Evolutionary conservation across 495 filamentous ascomycete species (phyloP).

Genomic region (Staphylotrichum longicolle): DNA sequence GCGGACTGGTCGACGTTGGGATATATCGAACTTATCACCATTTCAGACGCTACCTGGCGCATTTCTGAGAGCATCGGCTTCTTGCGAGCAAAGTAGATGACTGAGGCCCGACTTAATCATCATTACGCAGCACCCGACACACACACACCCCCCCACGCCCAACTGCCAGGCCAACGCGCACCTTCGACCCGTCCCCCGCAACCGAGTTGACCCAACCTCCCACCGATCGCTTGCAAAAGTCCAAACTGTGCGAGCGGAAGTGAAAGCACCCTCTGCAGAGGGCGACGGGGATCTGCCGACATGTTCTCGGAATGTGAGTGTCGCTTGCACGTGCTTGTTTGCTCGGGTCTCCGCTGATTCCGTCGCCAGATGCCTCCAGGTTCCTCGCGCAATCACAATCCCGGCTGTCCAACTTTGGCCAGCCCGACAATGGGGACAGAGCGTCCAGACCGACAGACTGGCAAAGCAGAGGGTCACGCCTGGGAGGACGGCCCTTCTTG

Average conservation of each 20-base stretch:
- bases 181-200: slow-evolving; percentile 5
- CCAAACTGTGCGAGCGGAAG: not conserved
- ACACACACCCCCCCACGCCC: not conserved
- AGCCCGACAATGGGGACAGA: slow-evolving; percentile 55
- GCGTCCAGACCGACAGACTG: slow-evolving; percentile 33
- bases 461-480: slow-evolving; percentile 38
- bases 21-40: slow-evolving; percentile 1
- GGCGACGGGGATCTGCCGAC: slow-evolving; percentile 29
- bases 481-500: slow-evolving; percentile 39
- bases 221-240: not conserved
- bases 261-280: slow-evolving; percentile 21
- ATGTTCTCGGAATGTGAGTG: slow-evolving; percentile 99
- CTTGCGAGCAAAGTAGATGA: too few species aligned
- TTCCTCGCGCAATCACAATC: slow-evolving; percentile 98
- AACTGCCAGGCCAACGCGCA: not conserved
- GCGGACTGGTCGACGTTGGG: not conserved
- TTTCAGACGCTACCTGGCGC: not conserved
- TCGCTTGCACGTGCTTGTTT: not conserved
- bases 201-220: not conserved
- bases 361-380: slow-evolving; percentile 78
- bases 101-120: slow-evolving; percentile 9
- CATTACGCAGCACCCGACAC: slow-evolving; percentile 18
- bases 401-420: slow-evolving; percentile 62
- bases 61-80: not conserved
- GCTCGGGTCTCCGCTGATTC: slow-evolving; percentile 8